Evolutionary conservation across 2,329 filamentous ascomycete species (phyloP), one percentile per base, ranked within the genome.

Genomic region (Fusarium scirpi): DNA sequence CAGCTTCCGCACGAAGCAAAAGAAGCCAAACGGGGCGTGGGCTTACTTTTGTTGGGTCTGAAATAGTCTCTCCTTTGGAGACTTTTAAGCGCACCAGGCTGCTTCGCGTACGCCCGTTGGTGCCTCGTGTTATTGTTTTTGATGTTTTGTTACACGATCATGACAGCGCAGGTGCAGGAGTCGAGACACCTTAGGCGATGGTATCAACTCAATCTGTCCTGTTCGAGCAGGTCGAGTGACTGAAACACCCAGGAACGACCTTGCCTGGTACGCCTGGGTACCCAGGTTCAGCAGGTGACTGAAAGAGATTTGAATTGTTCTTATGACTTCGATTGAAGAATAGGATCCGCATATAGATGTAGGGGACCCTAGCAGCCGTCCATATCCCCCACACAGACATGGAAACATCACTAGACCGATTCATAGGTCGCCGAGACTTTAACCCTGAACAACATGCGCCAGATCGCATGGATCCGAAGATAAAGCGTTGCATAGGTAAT

Each of bases 241-340:
- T 27, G 55, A 32, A 51, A 32, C 25, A 30, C 34, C 52, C 43
- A 58, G 45, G 41, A 41, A 47, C n/a, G 38, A 53, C 38, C 38
- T 47, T 41, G 47, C 25, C 38, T 22, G 67, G 54, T 59, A 38
- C 18, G 9, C 34, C 18, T 38, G 29, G 29, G 34, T n/a, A 38
- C 34, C 34, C 45, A 53, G 47, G 16, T 49, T 45, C 60, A 55
- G 54, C 67, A 70, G 67, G 45, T 71, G 67, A 70, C 58, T 58
- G 22, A 32, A 64, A 49, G 67, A 65, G 61, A 70, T 48, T 70
- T 70, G 32, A 34, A 51, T 38, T 65, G 63, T 64, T 68, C 63
- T 69, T 65, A 65, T 71, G 67, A 65, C 67, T 67, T 64, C 46
- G 46, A 57, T 34, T 46, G 46, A 61, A 48, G 40, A 71, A 55